Percentiles rank a stretch among this genome's conserved stretches.
Evolutionary conservation across 2,329 filamentous ascomycete genomes (phyloP).

Genomic region (Westerdykella ornata): DNA sequence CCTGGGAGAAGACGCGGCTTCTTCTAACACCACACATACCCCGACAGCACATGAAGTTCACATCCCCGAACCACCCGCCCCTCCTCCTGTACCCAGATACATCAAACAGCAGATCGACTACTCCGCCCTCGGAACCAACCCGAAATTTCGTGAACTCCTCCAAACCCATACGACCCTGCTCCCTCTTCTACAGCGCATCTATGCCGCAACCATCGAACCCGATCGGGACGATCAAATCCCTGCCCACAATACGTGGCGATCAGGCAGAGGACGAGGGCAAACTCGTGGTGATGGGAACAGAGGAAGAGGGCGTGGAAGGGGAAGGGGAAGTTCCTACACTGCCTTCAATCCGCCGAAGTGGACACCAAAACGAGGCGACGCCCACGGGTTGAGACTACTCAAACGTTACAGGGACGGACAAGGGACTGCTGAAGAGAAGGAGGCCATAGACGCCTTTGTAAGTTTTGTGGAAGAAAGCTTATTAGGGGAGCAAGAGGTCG

Average conservation of each 20-base stretch:
- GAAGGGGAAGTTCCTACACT: conserved; percentile 13
- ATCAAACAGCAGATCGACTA: conserved; percentile 28
- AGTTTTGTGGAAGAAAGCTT: conserved; percentile 23
- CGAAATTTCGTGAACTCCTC: conserved; percentile 23
- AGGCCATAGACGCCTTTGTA: conserved; percentile 40
- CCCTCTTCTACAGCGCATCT: conserved; percentile 25
- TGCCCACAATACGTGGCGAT: conserved; percentile 2
- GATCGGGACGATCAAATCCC: conserved; percentile 19
- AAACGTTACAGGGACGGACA: conserved; percentile 21
- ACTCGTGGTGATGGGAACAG: conserved; percentile 7
- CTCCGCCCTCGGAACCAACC: conserved; percentile 23
- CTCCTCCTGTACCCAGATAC: conserved; percentile 27
- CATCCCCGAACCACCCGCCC: conserved; percentile 22
- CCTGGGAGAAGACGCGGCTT: background rate
- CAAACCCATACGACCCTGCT: conserved; percentile 22
- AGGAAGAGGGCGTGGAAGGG: conserved; percentile 11
- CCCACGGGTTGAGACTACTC: conserved; percentile 24
- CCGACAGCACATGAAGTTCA: conserved; percentile 5
- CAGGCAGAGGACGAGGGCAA: conserved; percentile 4
- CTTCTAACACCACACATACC: conserved; percentile 2
- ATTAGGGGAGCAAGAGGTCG: conserved; percentile 9
- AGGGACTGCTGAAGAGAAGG: conserved; percentile 28
- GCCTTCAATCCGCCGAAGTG: conserved; percentile 13
- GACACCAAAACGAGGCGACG: conserved; percentile 29
- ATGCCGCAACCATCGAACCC: conserved; percentile 30